Percentiles rank a stretch among this genome's conserved stretches.
Conservation (phyloP, 2,329 filamentous ascomycete species). For the Sporothrix phasma region DNA sequence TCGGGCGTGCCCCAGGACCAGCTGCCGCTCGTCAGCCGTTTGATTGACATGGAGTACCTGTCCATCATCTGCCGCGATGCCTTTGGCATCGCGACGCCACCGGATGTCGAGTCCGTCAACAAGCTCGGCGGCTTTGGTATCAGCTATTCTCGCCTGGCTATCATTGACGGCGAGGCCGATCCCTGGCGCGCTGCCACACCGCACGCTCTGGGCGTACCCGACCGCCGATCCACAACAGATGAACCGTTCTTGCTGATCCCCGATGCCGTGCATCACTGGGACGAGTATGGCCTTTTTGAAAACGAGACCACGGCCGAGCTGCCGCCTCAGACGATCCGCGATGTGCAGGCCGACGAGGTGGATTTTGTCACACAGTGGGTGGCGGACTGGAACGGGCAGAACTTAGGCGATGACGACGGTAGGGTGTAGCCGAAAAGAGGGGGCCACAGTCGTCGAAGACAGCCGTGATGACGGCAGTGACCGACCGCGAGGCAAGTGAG, state of each 20-base stretch:
- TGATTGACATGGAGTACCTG: slow-evolving; percentile 53
- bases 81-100: slow-evolving; percentile 58
- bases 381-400: slow-evolving; percentile 11
- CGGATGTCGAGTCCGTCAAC: slow-evolving; percentile 60
- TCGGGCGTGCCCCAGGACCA: slow-evolving; percentile 54
- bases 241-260: slow-evolving; percentile 67
- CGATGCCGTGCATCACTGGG: slow-evolving; percentile 71
- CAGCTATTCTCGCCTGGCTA: slow-evolving; percentile 63
- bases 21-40: slow-evolving; percentile 62
- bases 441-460: too few relatives aligned
- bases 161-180: slow-evolving; percentile 68
- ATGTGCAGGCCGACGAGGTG: slow-evolving; percentile 17
- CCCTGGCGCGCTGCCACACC: slow-evolving; percentile 70
- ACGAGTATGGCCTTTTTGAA: slow-evolving; percentile 57
- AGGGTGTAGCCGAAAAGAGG: too few relatives aligned
- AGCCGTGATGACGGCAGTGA: too few relatives aligned
- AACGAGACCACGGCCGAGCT: slow-evolving; percentile 42
- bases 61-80: slow-evolving; percentile 53
- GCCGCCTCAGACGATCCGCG: slow-evolving; percentile 15
- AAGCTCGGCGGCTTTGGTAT: slow-evolving; percentile 66
- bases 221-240: slow-evolving; percentile 47
- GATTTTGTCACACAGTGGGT: slow-evolving; percentile 19
- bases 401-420: background rate
- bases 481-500: too few relatives aligned
- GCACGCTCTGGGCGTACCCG: slow-evolving; percentile 51